phyloP scores from a whole-genome alignment of 2,329 filamentous ascomycete genomes.

The Verticillium alfalfae region DNA sequence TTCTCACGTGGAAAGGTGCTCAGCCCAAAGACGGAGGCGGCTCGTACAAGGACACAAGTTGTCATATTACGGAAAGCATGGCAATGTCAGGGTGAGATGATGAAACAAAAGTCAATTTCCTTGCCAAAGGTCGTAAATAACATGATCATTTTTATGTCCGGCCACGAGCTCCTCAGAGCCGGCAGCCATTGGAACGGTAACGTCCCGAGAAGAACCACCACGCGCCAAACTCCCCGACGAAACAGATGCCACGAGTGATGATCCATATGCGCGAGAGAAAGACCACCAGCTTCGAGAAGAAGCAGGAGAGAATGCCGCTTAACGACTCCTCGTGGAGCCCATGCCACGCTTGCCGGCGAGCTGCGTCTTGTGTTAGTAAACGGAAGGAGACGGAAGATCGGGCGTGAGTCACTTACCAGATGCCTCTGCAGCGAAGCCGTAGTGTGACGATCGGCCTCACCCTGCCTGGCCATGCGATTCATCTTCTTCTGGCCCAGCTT shows the following conservation, averaged over 20 bases:
- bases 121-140: neutral
- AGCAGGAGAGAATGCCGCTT: conserved; percentile 17
- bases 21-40: no score
- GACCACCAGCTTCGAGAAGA: neutral
- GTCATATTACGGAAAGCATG: neutral
- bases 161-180: neutral
- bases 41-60: no score
- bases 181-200: neutral
- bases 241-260: neutral
- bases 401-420: conserved; percentile 57
- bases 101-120: neutral
- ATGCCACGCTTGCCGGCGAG: conserved; percentile 88
- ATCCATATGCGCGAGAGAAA: neutral
- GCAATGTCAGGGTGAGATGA: neutral
- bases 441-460: conserved; percentile 91
- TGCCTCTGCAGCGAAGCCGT: conserved; percentile 81
- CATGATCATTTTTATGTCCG: neutral
- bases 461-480: conserved; percentile 96
- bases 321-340: conserved; percentile 77
- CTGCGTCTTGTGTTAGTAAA: conserved; percentile 31
- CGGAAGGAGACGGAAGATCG: neutral
- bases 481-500: conserved; percentile 97
- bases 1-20: no score
- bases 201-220: neutral
- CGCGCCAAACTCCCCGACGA: neutral